Percentiles rank a stretch among this genome's conserved stretches.
These are phyloP conservation scores for Osmanthus fragrans DNA, from an alignment of 257 asterid genomes.

Conservation along the genomic window DNA sequence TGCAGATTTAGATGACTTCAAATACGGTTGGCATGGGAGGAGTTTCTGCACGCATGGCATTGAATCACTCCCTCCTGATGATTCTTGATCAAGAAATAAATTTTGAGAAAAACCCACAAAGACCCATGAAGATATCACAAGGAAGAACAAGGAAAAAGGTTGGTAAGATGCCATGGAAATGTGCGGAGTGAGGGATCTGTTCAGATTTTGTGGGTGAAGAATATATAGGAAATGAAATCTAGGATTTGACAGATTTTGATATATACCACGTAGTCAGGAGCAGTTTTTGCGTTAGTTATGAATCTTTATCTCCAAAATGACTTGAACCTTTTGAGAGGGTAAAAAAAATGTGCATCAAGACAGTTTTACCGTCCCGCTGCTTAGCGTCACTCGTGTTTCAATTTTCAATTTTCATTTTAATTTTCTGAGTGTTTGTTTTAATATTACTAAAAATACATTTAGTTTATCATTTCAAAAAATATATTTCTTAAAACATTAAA, in stretches of 20 bases:
- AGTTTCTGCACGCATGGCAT: constrained; percentile 45
- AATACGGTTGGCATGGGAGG: constrained; percentile 43
- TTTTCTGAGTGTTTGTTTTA: too few relatives aligned
- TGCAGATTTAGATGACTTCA: constrained; percentile 24
- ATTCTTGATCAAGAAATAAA: not conserved
- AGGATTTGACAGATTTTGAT: not conserved
- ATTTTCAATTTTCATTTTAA: too few relatives aligned
- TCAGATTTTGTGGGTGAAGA: not conserved
- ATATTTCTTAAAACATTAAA: too few relatives aligned
- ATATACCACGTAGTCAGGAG: not conserved
- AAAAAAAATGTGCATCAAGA: too few relatives aligned
- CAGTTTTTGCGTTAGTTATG: not conserved
- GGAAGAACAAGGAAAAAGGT: not conserved
- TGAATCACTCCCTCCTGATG: not conserved
- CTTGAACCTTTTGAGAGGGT: too few relatives aligned
- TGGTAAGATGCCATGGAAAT: constrained; percentile 21
- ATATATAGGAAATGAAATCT: not conserved
- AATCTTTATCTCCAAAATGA: not conserved
- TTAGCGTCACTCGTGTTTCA: too few relatives aligned
- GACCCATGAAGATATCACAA: constrained; percentile 18
- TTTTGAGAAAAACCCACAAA: constrained; percentile 23
- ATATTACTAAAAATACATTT: too few relatives aligned
- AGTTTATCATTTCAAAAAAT: too few relatives aligned
- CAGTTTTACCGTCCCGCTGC: too few relatives aligned
- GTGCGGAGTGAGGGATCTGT: not conserved